Percentiles rank a stretch among this genome's conserved stretches.
phyloP scores from a whole-genome alignment of 2,329 filamentous ascomycete genomes.

The Arthrobotrys entomopaga region DNA sequence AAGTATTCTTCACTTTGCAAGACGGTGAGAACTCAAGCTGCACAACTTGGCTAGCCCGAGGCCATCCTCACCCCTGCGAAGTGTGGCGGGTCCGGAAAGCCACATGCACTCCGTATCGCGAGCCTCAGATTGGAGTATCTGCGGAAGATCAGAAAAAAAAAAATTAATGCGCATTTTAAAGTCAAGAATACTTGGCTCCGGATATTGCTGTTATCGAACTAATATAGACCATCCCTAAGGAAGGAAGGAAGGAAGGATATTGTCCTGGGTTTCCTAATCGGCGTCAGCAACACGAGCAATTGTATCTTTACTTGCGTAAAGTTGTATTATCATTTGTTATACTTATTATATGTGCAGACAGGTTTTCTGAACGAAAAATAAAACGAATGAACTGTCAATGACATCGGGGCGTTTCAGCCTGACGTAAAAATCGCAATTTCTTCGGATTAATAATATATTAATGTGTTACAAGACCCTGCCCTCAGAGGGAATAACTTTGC shows the following conservation, averaged over 20 bases:
- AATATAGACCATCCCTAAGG: too few species aligned
- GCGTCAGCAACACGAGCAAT: conserved; percentile 38
- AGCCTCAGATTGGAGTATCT: conserved; percentile 31
- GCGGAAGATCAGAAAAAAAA: conserved; percentile 39
- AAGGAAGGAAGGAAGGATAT: neutral
- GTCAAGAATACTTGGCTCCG: conserved; percentile 21
- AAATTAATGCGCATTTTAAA: conserved; percentile 40
- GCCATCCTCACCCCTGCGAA: conserved; percentile 16
- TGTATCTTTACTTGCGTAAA: conserved; percentile 4
- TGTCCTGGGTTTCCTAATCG: conserved; percentile 47
- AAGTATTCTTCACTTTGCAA: neutral
- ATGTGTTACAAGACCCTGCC: conserved; percentile 39
- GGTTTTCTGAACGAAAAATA: too few species aligned
- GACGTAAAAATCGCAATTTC: conserved; percentile 53
- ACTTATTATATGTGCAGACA: neutral
- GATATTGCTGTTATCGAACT: conserved; percentile 1
- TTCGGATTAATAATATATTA: conserved; percentile 49
- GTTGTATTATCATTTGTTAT: neutral
- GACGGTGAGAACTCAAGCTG: neutral
- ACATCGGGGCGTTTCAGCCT: conserved; percentile 52
- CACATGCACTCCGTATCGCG: conserved; percentile 14
- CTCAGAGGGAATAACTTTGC: conserved; percentile 23
- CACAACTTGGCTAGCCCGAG: too few species aligned
- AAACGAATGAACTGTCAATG: neutral
- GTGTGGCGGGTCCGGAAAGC: conserved; percentile 39